Evolutionary conservation across 2,329 filamentous ascomycete species (phyloP).

Genomic region (Xylaria sp.): DNA sequence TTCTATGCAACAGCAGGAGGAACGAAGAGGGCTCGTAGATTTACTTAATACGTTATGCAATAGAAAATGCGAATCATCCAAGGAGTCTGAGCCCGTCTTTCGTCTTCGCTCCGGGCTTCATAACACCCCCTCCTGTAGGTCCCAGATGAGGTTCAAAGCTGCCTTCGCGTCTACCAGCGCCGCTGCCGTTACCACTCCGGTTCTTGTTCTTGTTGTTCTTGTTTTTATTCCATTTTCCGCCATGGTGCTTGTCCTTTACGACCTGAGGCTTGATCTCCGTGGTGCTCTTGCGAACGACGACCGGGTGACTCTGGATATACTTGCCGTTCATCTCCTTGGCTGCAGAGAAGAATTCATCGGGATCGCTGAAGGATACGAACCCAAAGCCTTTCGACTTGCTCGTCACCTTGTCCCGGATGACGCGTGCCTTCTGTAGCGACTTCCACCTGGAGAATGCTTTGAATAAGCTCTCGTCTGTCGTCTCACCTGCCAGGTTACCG

Average conservation of each 20-base stretch:
- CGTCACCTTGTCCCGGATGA: constrained; percentile 93
- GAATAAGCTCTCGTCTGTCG: constrained; percentile 91
- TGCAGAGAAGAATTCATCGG: constrained; percentile 94
- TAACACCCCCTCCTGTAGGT: constrained; percentile 58
- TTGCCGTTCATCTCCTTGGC: constrained; percentile 99
- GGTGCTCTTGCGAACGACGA: constrained; percentile 83
- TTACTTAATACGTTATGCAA: neutral
- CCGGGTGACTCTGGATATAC: constrained; percentile 97
- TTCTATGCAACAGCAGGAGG: neutral
- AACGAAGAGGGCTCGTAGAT: neutral
- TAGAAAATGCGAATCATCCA: constrained; percentile 49
- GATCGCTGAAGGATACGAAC: constrained; percentile 94
- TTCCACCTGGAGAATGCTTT: constrained; percentile 92
- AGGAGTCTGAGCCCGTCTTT: constrained; percentile 68
- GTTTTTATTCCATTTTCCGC: constrained; percentile 41
- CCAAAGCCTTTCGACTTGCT: constrained; percentile 96
- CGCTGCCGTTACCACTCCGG: constrained; percentile 41
- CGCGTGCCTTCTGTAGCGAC: constrained; percentile 89
- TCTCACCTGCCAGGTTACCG: constrained; percentile 94
- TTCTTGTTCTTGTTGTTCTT: constrained; percentile 45
- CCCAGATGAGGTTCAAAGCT: constrained; percentile 58
- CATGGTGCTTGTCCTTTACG: constrained; percentile 59
- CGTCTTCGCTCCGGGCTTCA: constrained; percentile 70
- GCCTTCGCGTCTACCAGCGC: constrained; percentile 37
- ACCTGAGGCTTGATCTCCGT: constrained; percentile 85